These are phyloP conservation scores for Rhodotorula babjevae DNA, from an alignment of 768 basidiomycete species.

Conservation along the genomic window DNA sequence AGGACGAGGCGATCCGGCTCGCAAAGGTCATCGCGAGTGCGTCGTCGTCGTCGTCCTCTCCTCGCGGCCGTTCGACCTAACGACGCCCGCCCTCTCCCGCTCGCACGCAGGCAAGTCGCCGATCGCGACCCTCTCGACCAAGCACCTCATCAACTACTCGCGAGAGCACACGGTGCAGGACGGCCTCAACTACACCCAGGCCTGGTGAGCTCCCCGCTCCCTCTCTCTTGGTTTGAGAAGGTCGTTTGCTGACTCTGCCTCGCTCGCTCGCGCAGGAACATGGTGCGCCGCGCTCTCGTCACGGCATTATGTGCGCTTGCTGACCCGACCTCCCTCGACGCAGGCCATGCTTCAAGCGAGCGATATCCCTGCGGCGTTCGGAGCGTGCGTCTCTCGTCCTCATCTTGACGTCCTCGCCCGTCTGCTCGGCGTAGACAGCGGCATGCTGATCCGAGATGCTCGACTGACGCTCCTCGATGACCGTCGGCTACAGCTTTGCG, in stretches of 20 bases:
- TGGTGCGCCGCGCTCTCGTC: not conserved
- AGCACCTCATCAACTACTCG: constrained; percentile 70
- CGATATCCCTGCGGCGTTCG: constrained; percentile 42
- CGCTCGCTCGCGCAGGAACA: constrained; percentile 15
- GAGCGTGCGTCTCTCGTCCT: constrained; percentile 37
- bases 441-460: too few relatives aligned
- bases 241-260: not conserved
- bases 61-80: not conserved
- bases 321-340: constrained; percentile 12
- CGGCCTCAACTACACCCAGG: constrained; percentile 29
- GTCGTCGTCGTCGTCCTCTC: too few relatives aligned
- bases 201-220: constrained; percentile 10
- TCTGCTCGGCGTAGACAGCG: too few relatives aligned
- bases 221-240: not conserved
- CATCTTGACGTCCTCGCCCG: too few relatives aligned
- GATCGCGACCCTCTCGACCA: constrained; percentile 69
- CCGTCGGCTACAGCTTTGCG: too few relatives aligned
- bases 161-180: constrained; percentile 61
- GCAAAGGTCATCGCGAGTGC: constrained; percentile 59
- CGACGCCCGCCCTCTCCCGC: not conserved
- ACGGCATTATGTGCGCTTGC: not conserved
- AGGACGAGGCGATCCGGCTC: constrained; percentile 61
- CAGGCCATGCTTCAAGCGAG: constrained; percentile 54
- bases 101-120: constrained; percentile 59
- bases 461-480: too few relatives aligned